Percentiles rank a stretch among this genome's conserved stretches.
phyloP scores from a whole-genome alignment of 805 yeast species.

The Zygosaccharomyces lentus region DNA sequence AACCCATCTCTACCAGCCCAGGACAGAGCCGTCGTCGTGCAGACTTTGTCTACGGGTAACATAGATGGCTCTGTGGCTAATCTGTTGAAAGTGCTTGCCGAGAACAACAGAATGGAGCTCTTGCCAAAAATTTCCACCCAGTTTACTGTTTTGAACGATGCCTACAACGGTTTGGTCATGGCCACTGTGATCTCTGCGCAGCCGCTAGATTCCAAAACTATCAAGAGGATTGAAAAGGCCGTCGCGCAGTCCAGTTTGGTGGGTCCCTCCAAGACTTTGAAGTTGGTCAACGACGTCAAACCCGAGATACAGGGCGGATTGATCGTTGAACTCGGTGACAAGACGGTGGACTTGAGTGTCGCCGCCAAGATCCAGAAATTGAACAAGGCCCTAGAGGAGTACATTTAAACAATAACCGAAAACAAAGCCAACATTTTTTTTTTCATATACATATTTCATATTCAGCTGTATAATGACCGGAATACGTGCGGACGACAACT shows the following conservation, averaged over 20 bases:
- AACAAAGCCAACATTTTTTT: background rate
- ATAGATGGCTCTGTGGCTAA: conserved; percentile 72
- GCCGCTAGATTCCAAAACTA: conserved; percentile 74
- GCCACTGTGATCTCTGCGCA: conserved; percentile 87
- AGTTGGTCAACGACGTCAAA: conserved; percentile 75
- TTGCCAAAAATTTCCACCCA: conserved; percentile 62
- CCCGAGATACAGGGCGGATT: conserved; percentile 94
- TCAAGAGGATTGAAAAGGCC: conserved; percentile 74
- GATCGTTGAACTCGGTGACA: conserved; percentile 93
- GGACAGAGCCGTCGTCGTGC: conserved; percentile 70
- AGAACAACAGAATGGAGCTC: conserved; percentile 85
- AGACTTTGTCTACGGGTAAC: conserved; percentile 47
- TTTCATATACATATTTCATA: conserved; percentile 2
- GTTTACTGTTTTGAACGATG: conserved; percentile 76
- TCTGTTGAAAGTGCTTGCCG: conserved; percentile 81
- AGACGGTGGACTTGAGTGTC: conserved; percentile 90
- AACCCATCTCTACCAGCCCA: conserved; percentile 80
- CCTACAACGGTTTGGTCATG: conserved; percentile 86
- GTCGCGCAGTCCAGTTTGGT: conserved; percentile 74
- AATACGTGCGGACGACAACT: conserved; percentile 6
- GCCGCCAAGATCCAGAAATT: conserved; percentile 79
- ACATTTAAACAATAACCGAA: conserved; percentile 48
- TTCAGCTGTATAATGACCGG: conserved; percentile 9
- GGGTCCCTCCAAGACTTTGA: conserved; percentile 80
- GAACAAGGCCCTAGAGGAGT: conserved; percentile 82